phyloP scores from a whole-genome alignment of 2,329 filamentous ascomycete species.

The Aotearoamyces nothofagi region DNA sequence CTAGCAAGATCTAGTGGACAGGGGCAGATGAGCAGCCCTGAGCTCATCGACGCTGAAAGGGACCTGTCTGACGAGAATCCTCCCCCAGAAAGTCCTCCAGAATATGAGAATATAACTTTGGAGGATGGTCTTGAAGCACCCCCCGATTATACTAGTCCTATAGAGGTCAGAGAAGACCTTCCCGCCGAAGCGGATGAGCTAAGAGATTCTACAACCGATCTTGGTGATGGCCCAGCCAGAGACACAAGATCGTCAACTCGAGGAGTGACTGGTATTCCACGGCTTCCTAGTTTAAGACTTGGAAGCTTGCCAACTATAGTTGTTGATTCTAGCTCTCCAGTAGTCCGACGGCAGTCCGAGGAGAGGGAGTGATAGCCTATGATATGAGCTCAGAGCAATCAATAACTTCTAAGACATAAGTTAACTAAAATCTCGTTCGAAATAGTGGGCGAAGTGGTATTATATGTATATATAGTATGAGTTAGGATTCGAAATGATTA shows the following conservation, averaged over 20 bases:
- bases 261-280: not conserved
- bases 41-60: slow-evolving; percentile 35
- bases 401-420: no score
- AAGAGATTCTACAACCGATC: not conserved
- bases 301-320: slow-evolving; percentile 1
- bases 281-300: slow-evolving; percentile 1
- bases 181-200: not conserved
- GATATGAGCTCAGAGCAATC: no score
- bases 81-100: slow-evolving; percentile 2
- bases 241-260: not conserved
- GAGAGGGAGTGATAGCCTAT: no score
- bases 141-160: slow-evolving; percentile 1
- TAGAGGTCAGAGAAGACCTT: slow-evolving; percentile 7
- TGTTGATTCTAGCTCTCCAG: not conserved
- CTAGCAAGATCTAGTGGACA: slow-evolving; percentile 18
- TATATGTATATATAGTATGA: no score
- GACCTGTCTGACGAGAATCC: slow-evolving; percentile 21
- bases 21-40: slow-evolving; percentile 27
- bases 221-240: not conserved
- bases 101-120: slow-evolving; percentile 2
- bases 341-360: not conserved
- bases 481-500: no score
- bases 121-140: slow-evolving; percentile 1
- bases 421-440: no score
- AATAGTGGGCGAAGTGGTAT: no score